phyloP scores from a whole-genome alignment of 2,329 filamentous ascomycete genomes.

The Aspergillus tamarii region DNA sequence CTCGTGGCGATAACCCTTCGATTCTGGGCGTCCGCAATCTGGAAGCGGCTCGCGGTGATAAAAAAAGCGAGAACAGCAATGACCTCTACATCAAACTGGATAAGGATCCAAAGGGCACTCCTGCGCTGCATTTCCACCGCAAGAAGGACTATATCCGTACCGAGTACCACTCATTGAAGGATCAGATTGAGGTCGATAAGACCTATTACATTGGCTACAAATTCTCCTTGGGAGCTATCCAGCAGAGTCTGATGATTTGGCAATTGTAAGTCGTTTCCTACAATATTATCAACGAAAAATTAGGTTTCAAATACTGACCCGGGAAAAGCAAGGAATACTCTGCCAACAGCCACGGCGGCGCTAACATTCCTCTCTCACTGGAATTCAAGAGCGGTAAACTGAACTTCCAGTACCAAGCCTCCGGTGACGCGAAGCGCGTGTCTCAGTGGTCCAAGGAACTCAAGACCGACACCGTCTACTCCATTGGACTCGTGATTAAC shows the following conservation, averaged over 20 bases:
- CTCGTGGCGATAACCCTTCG: constrained; percentile 15
- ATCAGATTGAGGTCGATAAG: constrained; percentile 9
- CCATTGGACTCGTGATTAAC: constrained; percentile 6
- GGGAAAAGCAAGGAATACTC: constrained; percentile 11
- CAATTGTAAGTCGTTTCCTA: constrained; percentile 12
- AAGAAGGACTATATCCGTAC: constrained; percentile 19
- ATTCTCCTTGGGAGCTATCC: constrained; percentile 12
- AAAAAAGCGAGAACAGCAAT: constrained; percentile 8
- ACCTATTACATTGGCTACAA: constrained; percentile 19
- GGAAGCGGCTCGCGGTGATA: constrained; percentile 11
- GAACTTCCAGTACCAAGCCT: constrained; percentile 6
- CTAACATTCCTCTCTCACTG: constrained; percentile 7
- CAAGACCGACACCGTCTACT: not conserved
- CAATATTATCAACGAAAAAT: too few relatives aligned
- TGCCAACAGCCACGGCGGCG: constrained; percentile 10
- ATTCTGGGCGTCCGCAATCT: constrained; percentile 16
- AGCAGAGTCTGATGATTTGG: constrained; percentile 20
- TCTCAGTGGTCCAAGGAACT: constrained; percentile 3
- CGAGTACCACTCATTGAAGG: constrained; percentile 18
- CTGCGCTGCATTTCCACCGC: constrained; percentile 20
- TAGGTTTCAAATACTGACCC: not conserved
- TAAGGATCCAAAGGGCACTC: constrained; percentile 16
- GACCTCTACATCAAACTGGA: constrained; percentile 21
- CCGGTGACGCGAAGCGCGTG: not conserved
- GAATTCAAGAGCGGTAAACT: not conserved